Evolutionary conservation across 2,329 filamentous ascomycete genomes (phyloP), one percentile per base, ranked within the genome.

Genomic region (Aaosphaeria arxii): DNA sequence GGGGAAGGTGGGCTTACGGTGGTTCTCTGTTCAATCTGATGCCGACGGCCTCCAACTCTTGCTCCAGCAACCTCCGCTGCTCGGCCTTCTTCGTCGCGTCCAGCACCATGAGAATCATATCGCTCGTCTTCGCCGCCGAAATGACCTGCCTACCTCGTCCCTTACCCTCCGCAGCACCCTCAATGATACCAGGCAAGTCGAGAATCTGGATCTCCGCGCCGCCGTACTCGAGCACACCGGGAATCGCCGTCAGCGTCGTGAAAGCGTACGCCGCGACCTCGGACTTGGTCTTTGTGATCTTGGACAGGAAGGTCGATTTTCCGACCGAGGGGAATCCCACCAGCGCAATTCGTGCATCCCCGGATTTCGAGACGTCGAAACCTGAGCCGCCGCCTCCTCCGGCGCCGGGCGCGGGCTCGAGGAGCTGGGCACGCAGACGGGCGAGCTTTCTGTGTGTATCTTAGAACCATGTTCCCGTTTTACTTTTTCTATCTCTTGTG

Each of bases 241-340:
- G 94, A 58, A 99, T 99, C 33, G 94, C 95, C 7, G 94, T 99
- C 40, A 99, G 79, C 1, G 94, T 99, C 7, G 94, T 99, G 82
- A 99, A 99, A 48, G 92, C 86, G 69, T 99, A 99, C 0, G 94
- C 89, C 1, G 94, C 94, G 30, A 96, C 91, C 70, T 96, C 92
- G 44, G 91, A 96, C 66, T 90, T 91, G 36, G 95, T 99, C 75
- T 96, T 97, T 43, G 94, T 99, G 69, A 99, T 95, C 67, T 97
- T 96, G 43, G 91, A 96, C n/a, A 99, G 72, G 67, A 99, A 97
- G 0, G 94, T 99, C 2, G 94, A 99, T 77, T 99, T 99, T 70
- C 94, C 94, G 44, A 99, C 94, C 0, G 95, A 99, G 0, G 95
- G 94, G 62, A 99, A 99, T n/a, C 94, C 94, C 46, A 99, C 95